A percentile compares a stretch with the other conserved stretches of the same genome.
Conservation (phyloP, 2,329 filamentous ascomycete genomes). For the Botrytis medusae region DNA sequence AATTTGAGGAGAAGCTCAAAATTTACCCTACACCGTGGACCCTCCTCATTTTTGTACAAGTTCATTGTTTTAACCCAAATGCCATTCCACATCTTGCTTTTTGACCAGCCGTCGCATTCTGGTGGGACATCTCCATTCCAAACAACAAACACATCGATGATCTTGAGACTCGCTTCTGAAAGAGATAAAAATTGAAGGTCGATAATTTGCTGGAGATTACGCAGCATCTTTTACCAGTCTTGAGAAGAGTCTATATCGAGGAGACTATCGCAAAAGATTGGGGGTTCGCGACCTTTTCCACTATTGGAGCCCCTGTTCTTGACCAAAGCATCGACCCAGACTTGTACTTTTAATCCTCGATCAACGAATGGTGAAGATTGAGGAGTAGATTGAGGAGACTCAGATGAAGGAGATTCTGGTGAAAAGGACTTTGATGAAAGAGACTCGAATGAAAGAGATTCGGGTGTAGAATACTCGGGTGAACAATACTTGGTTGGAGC, state of each 20-base stretch:
- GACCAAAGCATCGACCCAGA: neutral
- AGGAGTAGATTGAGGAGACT: neutral
- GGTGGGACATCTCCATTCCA: neutral
- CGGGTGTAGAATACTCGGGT: neutral
- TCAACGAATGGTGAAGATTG: neutral
- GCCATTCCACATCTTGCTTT: neutral
- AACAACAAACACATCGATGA: neutral
- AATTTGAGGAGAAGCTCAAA: neutral
- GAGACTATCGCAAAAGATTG: neutral
- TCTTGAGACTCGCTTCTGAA: neutral
- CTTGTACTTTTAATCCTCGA: neutral
- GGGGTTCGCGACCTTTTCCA: neutral
- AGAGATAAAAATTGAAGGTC: neutral
- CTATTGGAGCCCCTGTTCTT: neutral
- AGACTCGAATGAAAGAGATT: neutral
- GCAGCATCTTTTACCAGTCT: neutral
- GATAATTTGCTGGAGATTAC: neutral
- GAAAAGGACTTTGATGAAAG: too few relatives aligned
- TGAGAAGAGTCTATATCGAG: neutral
- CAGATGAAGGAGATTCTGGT: neutral
- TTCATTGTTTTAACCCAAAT: neutral
- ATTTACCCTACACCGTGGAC: neutral
- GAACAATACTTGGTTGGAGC: neutral
- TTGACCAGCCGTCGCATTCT: neutral
- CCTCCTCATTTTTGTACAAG: neutral